Evolutionary conservation across 345 rosid genomes (phyloP), one percentile per base, ranked within the genome.

Genomic region (Citrus australasica): DNA sequence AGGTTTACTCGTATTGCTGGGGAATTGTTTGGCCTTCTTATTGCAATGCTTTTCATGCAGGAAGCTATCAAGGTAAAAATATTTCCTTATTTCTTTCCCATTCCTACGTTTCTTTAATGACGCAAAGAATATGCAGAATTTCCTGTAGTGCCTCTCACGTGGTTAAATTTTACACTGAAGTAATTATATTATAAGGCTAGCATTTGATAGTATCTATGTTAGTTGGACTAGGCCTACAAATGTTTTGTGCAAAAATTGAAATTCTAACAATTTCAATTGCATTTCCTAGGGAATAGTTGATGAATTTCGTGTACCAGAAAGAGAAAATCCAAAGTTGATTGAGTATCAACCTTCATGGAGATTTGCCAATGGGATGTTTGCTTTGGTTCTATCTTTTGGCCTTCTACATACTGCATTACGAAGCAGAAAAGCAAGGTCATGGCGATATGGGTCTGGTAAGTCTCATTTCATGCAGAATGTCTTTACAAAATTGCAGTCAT

Each of bases 11-110:
- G 99, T 64, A 59, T 95, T 25, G 97, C 99, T 4, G 98, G 99
- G 19, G 99, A 93, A 84, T 83, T 95, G 37, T 95, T 95, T 82
- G 99, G 98, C 83, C 87, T 95, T 53, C 93, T 95, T 51, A 95
- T 95, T 32, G 98, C 98, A 27, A 91, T 95, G 92, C 94, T 95
- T 77, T 95, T 93, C 80, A 88, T 93, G 95, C 97, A 95, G 88
- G 86, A 95, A 86, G 98, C 98, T 79, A 90, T 95, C 48, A 93
- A 82, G 83, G 98, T 93, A 78, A 89, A 85, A 75, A 40, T 25
- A 35, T 30, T 61, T 69, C 22, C 40, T 69, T 21, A n/a, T 73
- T 61, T 65, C 69, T 69, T 48, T 53, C 37, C 14, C 21, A 69
- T 75, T 40, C 30, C 64, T 38, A 42, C 16, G 48, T 61, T 74